A percentile compares a stretch with the other conserved stretches of the same genome.
Evolutionary conservation across 1,284 basidiomycete genomes (phyloP).

Genomic region (Trichosporon ovoides): DNA sequence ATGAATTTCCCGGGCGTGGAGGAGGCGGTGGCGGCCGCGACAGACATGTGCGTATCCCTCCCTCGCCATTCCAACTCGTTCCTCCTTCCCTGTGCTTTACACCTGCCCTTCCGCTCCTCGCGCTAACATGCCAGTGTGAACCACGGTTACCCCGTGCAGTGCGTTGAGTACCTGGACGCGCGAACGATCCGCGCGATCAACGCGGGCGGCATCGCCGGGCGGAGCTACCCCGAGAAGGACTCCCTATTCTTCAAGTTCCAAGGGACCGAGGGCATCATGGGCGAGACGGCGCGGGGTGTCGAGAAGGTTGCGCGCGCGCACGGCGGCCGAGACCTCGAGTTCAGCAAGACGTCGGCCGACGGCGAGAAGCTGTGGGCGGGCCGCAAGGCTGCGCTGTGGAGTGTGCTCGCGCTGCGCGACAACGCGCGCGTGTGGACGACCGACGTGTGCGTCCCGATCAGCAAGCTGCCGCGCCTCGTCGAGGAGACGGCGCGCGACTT

Average conservation of each 20-base stretch:
- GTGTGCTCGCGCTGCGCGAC: constrained; percentile 62
- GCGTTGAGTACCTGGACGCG: constrained; percentile 71
- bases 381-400: constrained; percentile 75
- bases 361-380: constrained; percentile 76
- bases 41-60: constrained; percentile 43
- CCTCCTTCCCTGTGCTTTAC: no score
- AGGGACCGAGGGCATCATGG: constrained; percentile 47
- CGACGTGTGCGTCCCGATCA: constrained; percentile 82
- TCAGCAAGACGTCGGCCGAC: constrained; percentile 63
- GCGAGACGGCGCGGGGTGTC: constrained; percentile 2
- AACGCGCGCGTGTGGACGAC: constrained; percentile 68
- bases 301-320: constrained; percentile 55
- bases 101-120: no score
- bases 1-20: constrained; percentile 53
- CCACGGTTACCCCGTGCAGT: constrained; percentile 50
- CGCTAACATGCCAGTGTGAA: constrained; percentile 11
- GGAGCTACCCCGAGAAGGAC: constrained; percentile 64
- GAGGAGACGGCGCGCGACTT: constrained; percentile 71
- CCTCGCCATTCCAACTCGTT: no score
- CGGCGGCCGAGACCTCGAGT: constrained; percentile 64
- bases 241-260: constrained; percentile 85
- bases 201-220: constrained; percentile 54
- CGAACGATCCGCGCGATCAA: constrained; percentile 68
- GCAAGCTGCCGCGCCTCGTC: constrained; percentile 68
- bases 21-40: constrained; percentile 62